phyloP scores from a whole-genome alignment of 345 rosid genomes.

The Lepidium africanum region DNA sequence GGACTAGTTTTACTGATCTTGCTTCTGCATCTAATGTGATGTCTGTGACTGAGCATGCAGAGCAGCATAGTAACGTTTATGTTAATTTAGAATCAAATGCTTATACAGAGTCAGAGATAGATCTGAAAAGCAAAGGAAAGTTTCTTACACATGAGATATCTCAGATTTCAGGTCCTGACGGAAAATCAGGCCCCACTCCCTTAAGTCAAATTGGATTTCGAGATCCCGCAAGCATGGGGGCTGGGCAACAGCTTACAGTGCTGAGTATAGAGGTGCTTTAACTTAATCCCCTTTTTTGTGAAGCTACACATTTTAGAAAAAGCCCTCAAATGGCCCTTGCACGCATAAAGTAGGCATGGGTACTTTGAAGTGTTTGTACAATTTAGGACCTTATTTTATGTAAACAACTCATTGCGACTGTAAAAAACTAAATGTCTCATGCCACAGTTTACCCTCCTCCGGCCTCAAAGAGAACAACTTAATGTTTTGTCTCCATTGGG shows the following conservation, averaged over 20 bases:
- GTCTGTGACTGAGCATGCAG: conserved; percentile 26
- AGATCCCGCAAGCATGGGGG: conserved; percentile 95
- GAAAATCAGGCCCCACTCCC: conserved; percentile 69
- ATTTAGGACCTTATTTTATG: neutral
- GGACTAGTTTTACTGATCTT: conserved; percentile 22
- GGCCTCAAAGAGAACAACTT: neutral
- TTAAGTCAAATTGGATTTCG: conserved; percentile 91
- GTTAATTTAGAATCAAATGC: conserved; percentile 26
- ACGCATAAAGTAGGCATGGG: neutral
- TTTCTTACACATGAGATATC: conserved; percentile 49
- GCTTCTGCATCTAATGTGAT: conserved; percentile 21
- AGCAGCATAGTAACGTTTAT: conserved; percentile 23
- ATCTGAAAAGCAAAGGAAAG: conserved; percentile 33
- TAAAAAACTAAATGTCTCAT: neutral
- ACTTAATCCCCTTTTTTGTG: neutral
- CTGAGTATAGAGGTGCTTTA: conserved; percentile 79
- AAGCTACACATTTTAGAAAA: neutral
- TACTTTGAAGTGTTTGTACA: neutral
- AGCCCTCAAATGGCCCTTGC: neutral
- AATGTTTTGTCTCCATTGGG: neutral
- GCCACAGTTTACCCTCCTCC: neutral
- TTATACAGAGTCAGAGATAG: conserved; percentile 14
- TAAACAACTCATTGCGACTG: neutral
- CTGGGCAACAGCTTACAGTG: conserved; percentile 85
- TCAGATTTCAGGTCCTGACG: conserved; percentile 87